phyloP scores from a whole-genome alignment of 1,139 yeast species.

The Nadsonia commutata region DNA sequence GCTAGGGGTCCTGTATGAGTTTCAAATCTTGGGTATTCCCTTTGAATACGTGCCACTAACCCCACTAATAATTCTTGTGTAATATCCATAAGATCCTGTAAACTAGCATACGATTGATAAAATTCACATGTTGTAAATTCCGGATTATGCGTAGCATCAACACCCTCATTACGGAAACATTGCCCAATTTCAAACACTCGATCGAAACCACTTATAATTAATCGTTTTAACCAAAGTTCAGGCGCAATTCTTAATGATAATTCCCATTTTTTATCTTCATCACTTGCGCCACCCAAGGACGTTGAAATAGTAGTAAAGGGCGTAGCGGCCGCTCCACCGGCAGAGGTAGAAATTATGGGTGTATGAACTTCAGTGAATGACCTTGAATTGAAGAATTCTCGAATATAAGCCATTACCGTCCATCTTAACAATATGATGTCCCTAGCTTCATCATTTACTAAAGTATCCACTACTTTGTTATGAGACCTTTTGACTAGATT shows the following conservation, averaged over 20 bases:
- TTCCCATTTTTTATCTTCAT: conserved; percentile 10
- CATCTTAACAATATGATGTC: conserved; percentile 41
- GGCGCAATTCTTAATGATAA: conserved; percentile 80
- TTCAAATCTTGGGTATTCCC: conserved; percentile 2
- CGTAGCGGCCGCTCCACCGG: conserved; percentile 83
- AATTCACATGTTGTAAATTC: conserved; percentile 92
- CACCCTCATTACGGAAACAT: conserved; percentile 81
- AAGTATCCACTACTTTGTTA: conserved; percentile 62
- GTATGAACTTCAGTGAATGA: conserved; percentile 76
- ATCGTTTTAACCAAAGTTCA: conserved; percentile 77
- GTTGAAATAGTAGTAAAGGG: conserved; percentile 54
- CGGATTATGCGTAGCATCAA: conserved; percentile 88
- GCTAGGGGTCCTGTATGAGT: not conserved
- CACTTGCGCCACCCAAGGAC: conserved; percentile 24
- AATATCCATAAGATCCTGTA: not conserved
- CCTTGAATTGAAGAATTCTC: conserved; percentile 39
- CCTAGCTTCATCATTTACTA: conserved; percentile 39
- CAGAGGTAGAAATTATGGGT: conserved; percentile 53
- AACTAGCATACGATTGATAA: conserved; percentile 56
- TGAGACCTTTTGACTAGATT: conserved; percentile 45
- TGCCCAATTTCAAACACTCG: conserved; percentile 76
- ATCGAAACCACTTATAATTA: conserved; percentile 75
- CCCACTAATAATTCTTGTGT: conserved; percentile 2
- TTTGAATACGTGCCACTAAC: not conserved
- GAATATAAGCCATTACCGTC: conserved; percentile 35